These are phyloP conservation scores for Beauveria sp. DNA, from an alignment of 2,329 filamentous ascomycete species.

Conservation along the genomic window DNA sequence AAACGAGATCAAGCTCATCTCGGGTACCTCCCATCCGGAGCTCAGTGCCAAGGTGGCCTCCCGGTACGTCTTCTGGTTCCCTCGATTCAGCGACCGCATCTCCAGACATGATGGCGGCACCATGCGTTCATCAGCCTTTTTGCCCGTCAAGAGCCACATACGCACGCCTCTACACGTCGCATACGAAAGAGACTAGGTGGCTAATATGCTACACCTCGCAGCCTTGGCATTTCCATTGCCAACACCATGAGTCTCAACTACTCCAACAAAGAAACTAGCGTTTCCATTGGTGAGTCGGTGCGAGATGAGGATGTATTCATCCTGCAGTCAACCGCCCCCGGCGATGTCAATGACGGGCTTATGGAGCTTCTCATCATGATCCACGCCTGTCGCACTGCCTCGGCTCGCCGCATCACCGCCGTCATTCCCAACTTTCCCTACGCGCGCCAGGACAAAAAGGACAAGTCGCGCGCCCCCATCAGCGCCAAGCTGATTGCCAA, in stretches of 20 bases:
- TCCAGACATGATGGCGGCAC: not conserved
- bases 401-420: slow-evolving; percentile 83
- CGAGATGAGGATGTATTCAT: slow-evolving; percentile 98
- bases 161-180: not conserved
- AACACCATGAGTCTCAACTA: slow-evolving; percentile 78
- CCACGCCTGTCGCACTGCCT: slow-evolving; percentile 68
- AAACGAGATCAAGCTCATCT: slow-evolving; percentile 47
- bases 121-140: not conserved
- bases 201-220: slow-evolving; percentile 28
- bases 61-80: slow-evolving; percentile 26
- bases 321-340: slow-evolving; percentile 86
- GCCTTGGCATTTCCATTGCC: slow-evolving; percentile 68
- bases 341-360: slow-evolving; percentile 94
- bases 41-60: slow-evolving; percentile 38
- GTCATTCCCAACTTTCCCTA: slow-evolving; percentile 97
- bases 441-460: slow-evolving; percentile 95
- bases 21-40: slow-evolving; percentile 40
- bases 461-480: slow-evolving; percentile 88
- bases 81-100: not conserved
- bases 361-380: slow-evolving; percentile 99
- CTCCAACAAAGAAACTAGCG: slow-evolving; percentile 80
- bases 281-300: slow-evolving; percentile 93
- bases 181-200: not conserved
- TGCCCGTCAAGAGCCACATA: not conserved
- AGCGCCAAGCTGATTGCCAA: slow-evolving; percentile 94